A percentile compares a stretch with the other conserved stretches of the same genome.
These are phyloP conservation scores for Salix suchowensis DNA, from an alignment of 345 rosid species.

Conservation along the genomic window DNA sequence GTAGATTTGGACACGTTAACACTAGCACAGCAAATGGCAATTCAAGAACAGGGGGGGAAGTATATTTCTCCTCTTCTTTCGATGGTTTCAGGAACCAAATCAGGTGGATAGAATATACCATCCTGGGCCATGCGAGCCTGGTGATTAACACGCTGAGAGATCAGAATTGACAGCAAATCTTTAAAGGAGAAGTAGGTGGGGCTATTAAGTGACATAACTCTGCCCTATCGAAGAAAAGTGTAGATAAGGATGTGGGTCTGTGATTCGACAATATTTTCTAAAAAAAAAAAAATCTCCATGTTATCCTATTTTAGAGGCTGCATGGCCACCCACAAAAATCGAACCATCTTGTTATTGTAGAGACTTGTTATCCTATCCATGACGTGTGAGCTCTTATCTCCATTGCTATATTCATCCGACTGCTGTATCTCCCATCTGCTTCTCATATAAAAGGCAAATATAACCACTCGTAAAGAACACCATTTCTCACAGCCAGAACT, in stretches of 20 bases:
- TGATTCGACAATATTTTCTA: background rate
- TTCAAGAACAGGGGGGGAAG: background rate
- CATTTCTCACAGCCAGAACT: background rate
- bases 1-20: background rate
- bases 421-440: background rate
- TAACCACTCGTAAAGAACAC: background rate
- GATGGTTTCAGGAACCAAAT: background rate
- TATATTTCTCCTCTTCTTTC: background rate
- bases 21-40: background rate
- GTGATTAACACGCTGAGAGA: background rate
- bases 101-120: background rate
- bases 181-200: background rate
- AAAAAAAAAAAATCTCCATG: background rate
- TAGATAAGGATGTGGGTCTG: slow-evolving; percentile 21
- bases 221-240: slow-evolving; percentile 16
- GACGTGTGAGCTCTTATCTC: background rate
- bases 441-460: background rate
- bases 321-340: background rate
- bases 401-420: background rate
- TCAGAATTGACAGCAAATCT: background rate
- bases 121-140: background rate
- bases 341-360: background rate
- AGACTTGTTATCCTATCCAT: background rate
- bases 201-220: background rate
- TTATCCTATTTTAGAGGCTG: background rate